Evolutionary conservation across 345 rosid genomes (phyloP), one percentile per base, ranked within the genome.

Genomic region (Euphorbia lathyris): DNA sequence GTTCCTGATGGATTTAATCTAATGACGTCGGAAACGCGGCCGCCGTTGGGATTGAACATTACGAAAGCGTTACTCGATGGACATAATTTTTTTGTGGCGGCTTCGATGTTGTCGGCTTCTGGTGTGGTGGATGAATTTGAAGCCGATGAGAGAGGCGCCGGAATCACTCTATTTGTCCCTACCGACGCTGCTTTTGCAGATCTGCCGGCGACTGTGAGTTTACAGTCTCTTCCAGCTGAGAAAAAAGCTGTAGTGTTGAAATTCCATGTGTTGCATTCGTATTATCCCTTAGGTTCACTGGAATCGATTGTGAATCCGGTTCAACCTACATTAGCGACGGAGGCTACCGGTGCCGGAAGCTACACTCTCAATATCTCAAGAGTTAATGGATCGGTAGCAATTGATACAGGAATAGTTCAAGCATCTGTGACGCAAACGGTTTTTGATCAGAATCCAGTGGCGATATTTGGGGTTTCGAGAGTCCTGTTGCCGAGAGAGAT

Each of bases 301-400:
- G 96, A 95, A 70, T 90, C 91, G 43, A 90, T 95, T 69, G 93
- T 89, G 65, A 92, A 92, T 60, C 99, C 97, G 52, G 87, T 90
- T 52, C 88, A 92, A 58, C 99, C 99, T 12, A 95, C 99, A 22
- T 77, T 95, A 63, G 97, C 97, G 0, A 95, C 98, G 12, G 98
- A 95, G 59, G 78, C 70, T 42, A 87, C 72, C 76, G 96, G 98
- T 11, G 96, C 96, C 0, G 92, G 92, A 0, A 83, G 91, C 2
- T 90, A 78, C 77, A 92, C 97, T 9, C 86, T 92, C 57, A 95
- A 92, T 68, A 95, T 95, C 57, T 90, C 97, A 0, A 72, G 92
- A 67, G 84, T 84, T 48, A 95, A 95, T 53, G 94, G 92, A 19
- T 88, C 97, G 7, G 90, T 90, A 0, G 87, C 94, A 5, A 87